Evolutionary conservation across 176 grass and related monocot genomes (phyloP).

Genomic region (Chrysopogon serrulatus): DNA sequence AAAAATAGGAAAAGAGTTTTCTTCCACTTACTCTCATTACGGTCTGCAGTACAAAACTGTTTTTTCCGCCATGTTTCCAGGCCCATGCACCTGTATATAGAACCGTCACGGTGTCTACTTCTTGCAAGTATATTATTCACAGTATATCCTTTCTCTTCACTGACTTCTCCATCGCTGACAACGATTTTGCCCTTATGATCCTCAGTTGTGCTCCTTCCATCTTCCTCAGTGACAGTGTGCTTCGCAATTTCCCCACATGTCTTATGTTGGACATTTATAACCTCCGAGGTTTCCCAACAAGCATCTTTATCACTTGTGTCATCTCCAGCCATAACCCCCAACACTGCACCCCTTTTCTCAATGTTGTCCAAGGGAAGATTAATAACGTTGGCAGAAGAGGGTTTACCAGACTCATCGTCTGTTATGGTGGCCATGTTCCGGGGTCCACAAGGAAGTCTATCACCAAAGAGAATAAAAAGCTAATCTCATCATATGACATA

Average conservation of each 20-base stretch:
- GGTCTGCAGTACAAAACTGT: background rate
- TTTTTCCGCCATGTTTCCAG: background rate
- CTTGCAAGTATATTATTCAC: background rate
- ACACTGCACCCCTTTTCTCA: background rate
- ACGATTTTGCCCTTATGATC: background rate
- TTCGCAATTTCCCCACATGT: background rate
- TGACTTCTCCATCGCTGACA: background rate
- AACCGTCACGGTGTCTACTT: slow-evolving; percentile 1
- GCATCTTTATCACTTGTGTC: background rate
- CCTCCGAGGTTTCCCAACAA: background rate
- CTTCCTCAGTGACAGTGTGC: background rate
- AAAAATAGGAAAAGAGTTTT: background rate
- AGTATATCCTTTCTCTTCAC: background rate
- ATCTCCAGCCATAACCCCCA: background rate
- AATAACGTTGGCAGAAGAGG: background rate
- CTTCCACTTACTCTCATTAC: background rate
- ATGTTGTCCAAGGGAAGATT: background rate
- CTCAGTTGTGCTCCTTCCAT: background rate
- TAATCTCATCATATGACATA: background rate
- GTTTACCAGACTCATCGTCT: background rate
- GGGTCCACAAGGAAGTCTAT: background rate
- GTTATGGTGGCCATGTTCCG: background rate
- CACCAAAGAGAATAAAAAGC: background rate
- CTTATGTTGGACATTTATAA: background rate
- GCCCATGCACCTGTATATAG: background rate